These are phyloP conservation scores for Populus ilicifolia DNA, from an alignment of 345 rosid species.

Conservation along the genomic window DNA sequence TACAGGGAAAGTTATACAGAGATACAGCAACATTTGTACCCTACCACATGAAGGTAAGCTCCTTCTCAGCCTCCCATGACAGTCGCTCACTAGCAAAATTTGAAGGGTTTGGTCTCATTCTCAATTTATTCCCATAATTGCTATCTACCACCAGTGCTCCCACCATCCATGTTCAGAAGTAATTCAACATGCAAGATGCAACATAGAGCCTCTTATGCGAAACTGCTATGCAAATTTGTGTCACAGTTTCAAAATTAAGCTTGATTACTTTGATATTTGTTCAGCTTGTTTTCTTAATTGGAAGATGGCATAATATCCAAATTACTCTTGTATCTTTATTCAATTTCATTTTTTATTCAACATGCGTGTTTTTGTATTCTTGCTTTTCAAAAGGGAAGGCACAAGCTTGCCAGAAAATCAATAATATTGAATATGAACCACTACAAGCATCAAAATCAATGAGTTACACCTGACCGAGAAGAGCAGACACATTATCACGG, in stretches of 20 bases:
- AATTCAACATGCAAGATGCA: no score
- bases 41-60: not conserved
- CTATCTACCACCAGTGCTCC: no score
- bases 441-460: not conserved
- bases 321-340: not conserved
- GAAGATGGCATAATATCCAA: not conserved
- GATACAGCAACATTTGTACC: not conserved
- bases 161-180: no score
- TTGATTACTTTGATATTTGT: no score
- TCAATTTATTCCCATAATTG: not conserved
- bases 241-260: no score
- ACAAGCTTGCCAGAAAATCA: constrained; percentile 1
- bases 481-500: constrained; percentile 84
- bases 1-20: constrained; percentile 12
- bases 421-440: not conserved
- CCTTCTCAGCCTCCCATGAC: not conserved
- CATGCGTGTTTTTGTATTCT: no score
- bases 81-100: no score
- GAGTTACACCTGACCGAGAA: constrained; percentile 80
- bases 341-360: not conserved
- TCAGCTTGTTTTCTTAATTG: not conserved
- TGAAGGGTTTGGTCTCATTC: not conserved
- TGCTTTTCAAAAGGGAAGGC: not conserved
- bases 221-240: no score
- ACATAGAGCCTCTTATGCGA: no score